phyloP scores from a whole-genome alignment of 345 rosid species.

The Mangifera indica region DNA sequence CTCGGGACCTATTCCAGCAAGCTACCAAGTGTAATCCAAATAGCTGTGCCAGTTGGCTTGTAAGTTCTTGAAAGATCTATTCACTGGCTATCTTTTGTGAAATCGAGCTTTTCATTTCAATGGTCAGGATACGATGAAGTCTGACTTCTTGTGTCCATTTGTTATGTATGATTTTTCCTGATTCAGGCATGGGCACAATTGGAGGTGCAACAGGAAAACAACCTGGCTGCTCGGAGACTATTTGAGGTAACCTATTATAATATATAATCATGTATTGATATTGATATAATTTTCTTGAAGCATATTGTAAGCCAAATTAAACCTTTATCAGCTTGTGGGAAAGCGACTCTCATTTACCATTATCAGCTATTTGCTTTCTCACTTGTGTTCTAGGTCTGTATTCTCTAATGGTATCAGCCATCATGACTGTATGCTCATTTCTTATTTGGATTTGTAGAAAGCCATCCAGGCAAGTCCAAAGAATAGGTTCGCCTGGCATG shows the following conservation, averaged over 20 bases:
- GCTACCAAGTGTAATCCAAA: slow-evolving; percentile 85
- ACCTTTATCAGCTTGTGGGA: background rate
- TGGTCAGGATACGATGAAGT: background rate
- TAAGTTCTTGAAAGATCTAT: slow-evolving; percentile 43
- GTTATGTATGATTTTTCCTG: background rate
- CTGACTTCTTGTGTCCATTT: slow-evolving; percentile 15
- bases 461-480: slow-evolving; percentile 96
- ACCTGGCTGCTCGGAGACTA: slow-evolving; percentile 59
- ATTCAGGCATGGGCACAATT: slow-evolving; percentile 92
- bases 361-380: background rate
- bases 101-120: background rate
- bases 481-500: slow-evolving; percentile 95
- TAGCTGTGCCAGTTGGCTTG: slow-evolving; percentile 99
- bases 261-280: background rate
- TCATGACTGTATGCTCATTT: slow-evolving; percentile 12
- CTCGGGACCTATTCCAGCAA: slow-evolving; percentile 76
- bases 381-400: background rate
- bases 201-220: slow-evolving; percentile 84
- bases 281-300: background rate
- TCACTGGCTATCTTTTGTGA: background rate
- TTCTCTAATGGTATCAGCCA: background rate
- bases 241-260: slow-evolving; percentile 21
- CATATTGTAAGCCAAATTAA: background rate
- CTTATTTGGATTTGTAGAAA: slow-evolving; percentile 44
- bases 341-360: no score